A percentile compares a stretch with the other conserved stretches of the same genome.
These are phyloP conservation scores for Tolypocladium ophioglossoides DNA, from an alignment of 2,329 filamentous ascomycete genomes.

Conservation along the genomic window DNA sequence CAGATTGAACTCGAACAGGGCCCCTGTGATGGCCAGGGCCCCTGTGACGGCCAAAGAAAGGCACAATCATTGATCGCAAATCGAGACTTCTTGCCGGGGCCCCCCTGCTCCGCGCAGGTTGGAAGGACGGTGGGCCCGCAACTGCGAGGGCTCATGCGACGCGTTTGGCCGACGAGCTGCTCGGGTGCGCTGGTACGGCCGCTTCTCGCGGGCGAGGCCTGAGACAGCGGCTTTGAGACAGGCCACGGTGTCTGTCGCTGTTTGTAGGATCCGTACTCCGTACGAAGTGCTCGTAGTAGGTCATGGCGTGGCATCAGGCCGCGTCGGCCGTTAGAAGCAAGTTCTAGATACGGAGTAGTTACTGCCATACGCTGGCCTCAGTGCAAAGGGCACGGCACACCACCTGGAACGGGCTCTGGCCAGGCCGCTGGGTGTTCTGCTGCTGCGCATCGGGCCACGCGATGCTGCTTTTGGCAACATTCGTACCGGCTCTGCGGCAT, in stretches of 20 bases:
- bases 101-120: not conserved
- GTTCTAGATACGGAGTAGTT: no score
- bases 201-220: not conserved
- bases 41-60: no score
- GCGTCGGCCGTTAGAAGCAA: not conserved
- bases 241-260: not conserved
- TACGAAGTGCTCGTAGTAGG: no score
- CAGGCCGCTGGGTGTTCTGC: not conserved
- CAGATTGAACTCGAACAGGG: not conserved
- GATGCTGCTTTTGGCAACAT: not conserved
- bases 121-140: not conserved
- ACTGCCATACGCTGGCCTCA: not conserved
- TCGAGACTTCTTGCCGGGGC: not conserved
- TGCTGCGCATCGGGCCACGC: not conserved
- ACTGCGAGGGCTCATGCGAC: not conserved
- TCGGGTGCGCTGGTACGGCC: not conserved
- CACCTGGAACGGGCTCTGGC: no score
- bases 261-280: no score
- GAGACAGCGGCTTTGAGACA: not conserved
- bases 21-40: not conserved
- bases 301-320: not conserved
- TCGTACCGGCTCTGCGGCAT: constrained; percentile 10
- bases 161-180: not conserved
- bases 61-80: not conserved
- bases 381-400: not conserved